Evolutionary conservation across 176 grass and related monocot genomes (phyloP), one percentile per base, ranked within the genome.

Genomic region (Eragrostis nindensis): DNA sequence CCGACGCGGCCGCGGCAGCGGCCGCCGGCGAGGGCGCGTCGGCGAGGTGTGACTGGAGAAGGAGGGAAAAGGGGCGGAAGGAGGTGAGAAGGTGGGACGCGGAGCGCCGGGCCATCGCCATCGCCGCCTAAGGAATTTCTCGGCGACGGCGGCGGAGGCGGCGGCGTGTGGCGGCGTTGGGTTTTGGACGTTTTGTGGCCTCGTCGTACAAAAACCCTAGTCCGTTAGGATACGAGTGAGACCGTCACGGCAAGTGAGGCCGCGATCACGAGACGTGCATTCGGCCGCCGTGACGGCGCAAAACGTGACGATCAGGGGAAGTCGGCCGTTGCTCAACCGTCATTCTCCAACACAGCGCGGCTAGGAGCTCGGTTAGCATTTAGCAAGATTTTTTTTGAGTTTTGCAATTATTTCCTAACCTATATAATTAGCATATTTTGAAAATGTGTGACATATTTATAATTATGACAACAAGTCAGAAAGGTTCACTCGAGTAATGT

Each of bases 61-160:
- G 87, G 38, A 87, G 50, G 39, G 91, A 82, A 17, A 90, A 68
- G 24, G 91, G 81, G 53, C 87, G 87, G 67, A 90, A 68, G 67
- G 80, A 89, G 65, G 84, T 81, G 54, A 90, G 50, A 15, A 93
- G 73, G 17, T 50, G 67, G 3, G 77, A 81, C 40, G 66, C 71
- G 5, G 72, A 77, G 27, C 87, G 78, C 81, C 87, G 85, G 0
- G 80, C 66, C 86, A 86, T 86, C 27, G 83, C 80, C 70, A 85
- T 83, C 66, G 84, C 81, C 76, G 66, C 62, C 76, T 7, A 15
- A 74, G 50, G 15, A 75, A 80, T 45, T 55, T 83, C 46, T 68
- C 16, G 36, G 66, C 56, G 52, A 61, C 50, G 47, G 47, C 26
- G 76, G 66, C 66, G 42, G 67, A 32, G 18, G 21, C 3, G 64